phyloP scores from a whole-genome alignment of 257 asterid genomes.

The Nicotiana undulata region DNA sequence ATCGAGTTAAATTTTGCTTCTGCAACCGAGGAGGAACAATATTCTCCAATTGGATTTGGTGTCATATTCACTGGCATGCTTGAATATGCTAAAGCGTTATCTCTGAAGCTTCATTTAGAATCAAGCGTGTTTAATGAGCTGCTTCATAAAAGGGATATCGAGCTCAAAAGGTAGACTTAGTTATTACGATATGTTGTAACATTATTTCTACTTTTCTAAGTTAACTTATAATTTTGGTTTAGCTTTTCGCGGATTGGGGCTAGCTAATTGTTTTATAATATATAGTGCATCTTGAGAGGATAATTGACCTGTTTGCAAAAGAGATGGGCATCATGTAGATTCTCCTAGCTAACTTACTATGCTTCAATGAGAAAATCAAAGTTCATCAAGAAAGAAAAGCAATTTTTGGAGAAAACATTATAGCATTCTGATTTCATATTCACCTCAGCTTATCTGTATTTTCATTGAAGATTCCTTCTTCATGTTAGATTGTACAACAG shows the following conservation, averaged over 20 bases:
- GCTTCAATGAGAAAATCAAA: neutral
- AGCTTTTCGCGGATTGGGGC: neutral
- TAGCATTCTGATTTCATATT: neutral
- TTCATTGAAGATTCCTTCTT: neutral
- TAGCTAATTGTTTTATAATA: neutral
- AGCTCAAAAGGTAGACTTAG: conserved; percentile 56
- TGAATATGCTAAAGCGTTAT: conserved; percentile 49
- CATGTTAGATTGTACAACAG: conserved; percentile 34
- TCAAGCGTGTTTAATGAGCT: conserved; percentile 27
- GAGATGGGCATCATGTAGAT: neutral
- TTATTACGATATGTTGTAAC: neutral
- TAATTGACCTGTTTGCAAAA: neutral
- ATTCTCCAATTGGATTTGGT: conserved; percentile 72
- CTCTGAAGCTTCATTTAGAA: conserved; percentile 52
- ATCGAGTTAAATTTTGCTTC: conserved; percentile 55
- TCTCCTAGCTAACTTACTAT: neutral
- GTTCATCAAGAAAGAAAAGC: neutral
- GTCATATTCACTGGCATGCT: conserved; percentile 79
- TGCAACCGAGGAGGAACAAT: conserved; percentile 33
- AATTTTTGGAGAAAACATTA: neutral
- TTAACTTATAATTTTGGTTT: neutral
- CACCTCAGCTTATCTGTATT: neutral
- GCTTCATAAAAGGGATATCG: conserved; percentile 48
- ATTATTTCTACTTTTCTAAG: neutral
- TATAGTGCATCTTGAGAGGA: neutral